phyloP scores from a whole-genome alignment of 306 rosid genomes.

The Vigna unguiculata region DNA sequence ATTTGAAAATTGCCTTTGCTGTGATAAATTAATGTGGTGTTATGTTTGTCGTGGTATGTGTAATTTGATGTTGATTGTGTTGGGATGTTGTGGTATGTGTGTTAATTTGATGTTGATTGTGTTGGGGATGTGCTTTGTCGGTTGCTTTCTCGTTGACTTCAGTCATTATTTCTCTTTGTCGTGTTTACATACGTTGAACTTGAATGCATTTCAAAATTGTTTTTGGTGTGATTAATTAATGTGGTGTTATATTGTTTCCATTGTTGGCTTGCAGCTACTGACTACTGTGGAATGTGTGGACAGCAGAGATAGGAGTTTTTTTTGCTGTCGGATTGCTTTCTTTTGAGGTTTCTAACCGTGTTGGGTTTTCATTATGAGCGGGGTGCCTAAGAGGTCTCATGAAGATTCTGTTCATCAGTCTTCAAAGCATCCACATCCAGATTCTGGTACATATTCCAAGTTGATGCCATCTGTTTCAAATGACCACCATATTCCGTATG shows the following conservation, averaged over 20 bases:
- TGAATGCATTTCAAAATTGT: slow-evolving; percentile 13
- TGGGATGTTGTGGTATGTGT: too few relatives aligned
- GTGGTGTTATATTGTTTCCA: slow-evolving; percentile 28
- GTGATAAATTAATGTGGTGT: background rate
- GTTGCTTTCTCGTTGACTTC: background rate
- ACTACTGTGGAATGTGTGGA: slow-evolving; percentile 16
- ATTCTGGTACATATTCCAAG: slow-evolving; percentile 67
- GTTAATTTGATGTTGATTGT: too few relatives aligned
- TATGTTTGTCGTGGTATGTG: background rate
- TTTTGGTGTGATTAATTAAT: slow-evolving; percentile 13
- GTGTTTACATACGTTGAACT: slow-evolving; percentile 3
- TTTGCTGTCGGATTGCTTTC: slow-evolving; percentile 39
- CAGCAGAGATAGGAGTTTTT: slow-evolving; percentile 25
- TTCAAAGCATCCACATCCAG: slow-evolving; percentile 75
- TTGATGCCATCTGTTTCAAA: slow-evolving; percentile 59
- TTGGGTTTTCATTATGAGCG: slow-evolving; percentile 65
- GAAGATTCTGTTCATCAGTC: slow-evolving; percentile 75
- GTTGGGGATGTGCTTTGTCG: background rate
- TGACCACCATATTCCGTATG: slow-evolving; percentile 71
- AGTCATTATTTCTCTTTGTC: background rate
- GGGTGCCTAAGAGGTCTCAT: slow-evolving; percentile 78
- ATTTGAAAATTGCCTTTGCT: background rate
- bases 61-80: background rate
- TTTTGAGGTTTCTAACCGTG: slow-evolving; percentile 39
- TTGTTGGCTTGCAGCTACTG: slow-evolving; percentile 40